phyloP scores from a whole-genome alignment of 2,329 filamentous ascomycete species.

The Rhynchosporium agropyri region DNA sequence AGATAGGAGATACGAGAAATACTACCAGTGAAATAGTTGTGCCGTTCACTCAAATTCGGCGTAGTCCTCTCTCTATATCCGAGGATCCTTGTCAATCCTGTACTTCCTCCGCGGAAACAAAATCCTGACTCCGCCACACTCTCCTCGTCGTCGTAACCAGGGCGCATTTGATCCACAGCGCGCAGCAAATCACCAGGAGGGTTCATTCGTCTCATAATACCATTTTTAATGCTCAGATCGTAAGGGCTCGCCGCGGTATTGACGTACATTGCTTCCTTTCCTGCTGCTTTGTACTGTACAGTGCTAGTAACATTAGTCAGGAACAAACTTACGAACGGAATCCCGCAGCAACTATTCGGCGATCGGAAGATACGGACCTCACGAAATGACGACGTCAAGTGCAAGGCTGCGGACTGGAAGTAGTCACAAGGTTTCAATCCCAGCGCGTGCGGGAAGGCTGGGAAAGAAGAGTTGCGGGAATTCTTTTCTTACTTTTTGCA shows the following conservation, averaged over 20 bases:
- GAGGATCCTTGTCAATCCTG: not conserved
- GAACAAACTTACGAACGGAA: not conserved
- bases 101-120: too few species aligned
- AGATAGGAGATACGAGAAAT: conserved; percentile 5
- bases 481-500: not conserved
- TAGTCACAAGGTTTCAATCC: too few species aligned
- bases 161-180: too few species aligned
- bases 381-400: conserved; percentile 10
- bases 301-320: not conserved
- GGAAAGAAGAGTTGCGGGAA: not conserved
- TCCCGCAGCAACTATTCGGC: not conserved
- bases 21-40: not conserved
- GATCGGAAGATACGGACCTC: not conserved
- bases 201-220: too few species aligned
- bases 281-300: not conserved
- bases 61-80: conserved; percentile 6
- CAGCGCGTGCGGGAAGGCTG: not conserved
- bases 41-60: not conserved
- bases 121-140: not conserved
- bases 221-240: too few species aligned
- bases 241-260: too few species aligned
- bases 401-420: conserved; percentile 11
- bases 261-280: not conserved
- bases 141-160: not conserved
- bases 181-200: too few species aligned